phyloP scores from a whole-genome alignment of 768 basidiomycete species.

The Kondoa malvinella region DNA sequence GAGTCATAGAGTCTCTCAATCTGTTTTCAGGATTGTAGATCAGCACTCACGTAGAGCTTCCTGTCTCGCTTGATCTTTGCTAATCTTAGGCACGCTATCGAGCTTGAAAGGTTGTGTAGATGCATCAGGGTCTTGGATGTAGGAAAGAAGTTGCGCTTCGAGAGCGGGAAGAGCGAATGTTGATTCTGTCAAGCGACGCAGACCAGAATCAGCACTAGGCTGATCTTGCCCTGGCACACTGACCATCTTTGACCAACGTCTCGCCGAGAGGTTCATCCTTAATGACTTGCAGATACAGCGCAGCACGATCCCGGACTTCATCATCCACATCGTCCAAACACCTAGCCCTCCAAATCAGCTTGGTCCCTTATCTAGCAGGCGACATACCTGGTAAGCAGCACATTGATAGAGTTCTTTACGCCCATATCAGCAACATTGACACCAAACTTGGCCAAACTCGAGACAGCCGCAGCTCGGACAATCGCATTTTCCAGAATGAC shows the following conservation, averaged over 20 bases:
- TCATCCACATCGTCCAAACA: slow-evolving; percentile 98
- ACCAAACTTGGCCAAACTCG: slow-evolving; percentile 90
- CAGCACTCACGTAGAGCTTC: slow-evolving; percentile 49
- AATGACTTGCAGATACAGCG: slow-evolving; percentile 75
- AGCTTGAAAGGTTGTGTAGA: slow-evolving; percentile 61
- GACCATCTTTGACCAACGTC: slow-evolving; percentile 82
- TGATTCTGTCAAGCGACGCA: slow-evolving; percentile 46
- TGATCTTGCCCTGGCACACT: slow-evolving; percentile 14
- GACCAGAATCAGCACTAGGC: not conserved
- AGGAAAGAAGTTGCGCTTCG: slow-evolving; percentile 80
- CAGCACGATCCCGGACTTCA: slow-evolving; percentile 93
- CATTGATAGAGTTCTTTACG: slow-evolving; percentile 67
- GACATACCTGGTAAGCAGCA: slow-evolving; percentile 61
- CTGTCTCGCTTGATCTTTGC: slow-evolving; percentile 73
- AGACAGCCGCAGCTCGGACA: slow-evolving; percentile 87
- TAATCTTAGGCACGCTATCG: slow-evolving; percentile 77
- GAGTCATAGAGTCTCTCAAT: not conserved
- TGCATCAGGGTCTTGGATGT: slow-evolving; percentile 67
- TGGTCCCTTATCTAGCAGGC: not conserved
- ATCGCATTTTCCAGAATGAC: slow-evolving; percentile 97
- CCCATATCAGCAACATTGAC: slow-evolving; percentile 63
- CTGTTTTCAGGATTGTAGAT: not conserved
- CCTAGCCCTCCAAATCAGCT: no score
- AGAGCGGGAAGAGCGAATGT: slow-evolving; percentile 78
- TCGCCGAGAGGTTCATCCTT: slow-evolving; percentile 63